These are phyloP conservation scores for Sarocladium oryzae DNA, from an alignment of 2,329 filamentous ascomycete species.

Conservation along the genomic window DNA sequence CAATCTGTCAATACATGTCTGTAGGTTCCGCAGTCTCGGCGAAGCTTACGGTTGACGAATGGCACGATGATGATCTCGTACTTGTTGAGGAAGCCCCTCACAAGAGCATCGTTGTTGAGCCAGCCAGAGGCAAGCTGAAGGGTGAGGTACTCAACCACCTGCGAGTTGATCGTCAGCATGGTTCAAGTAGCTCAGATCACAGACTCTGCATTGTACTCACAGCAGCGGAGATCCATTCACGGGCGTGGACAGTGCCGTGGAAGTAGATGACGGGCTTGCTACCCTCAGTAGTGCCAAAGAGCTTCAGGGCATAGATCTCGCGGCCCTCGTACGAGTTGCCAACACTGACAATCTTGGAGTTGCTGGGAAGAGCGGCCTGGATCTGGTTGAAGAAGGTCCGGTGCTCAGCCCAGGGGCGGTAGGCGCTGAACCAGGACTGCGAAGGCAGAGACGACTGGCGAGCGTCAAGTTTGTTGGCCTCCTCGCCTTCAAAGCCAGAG, in stretches of 20 bases:
- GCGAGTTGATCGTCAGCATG: not conserved
- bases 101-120: slow-evolving; percentile 24
- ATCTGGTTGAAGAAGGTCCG: slow-evolving; percentile 40
- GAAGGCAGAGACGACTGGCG: slow-evolving; percentile 19
- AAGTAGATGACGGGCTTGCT: slow-evolving; percentile 46
- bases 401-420: slow-evolving; percentile 47
- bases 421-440: slow-evolving; percentile 36
- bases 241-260: slow-evolving; percentile 52
- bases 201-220: slow-evolving; percentile 40
- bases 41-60: slow-evolving; percentile 46
- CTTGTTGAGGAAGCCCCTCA: slow-evolving; percentile 45
- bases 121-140: slow-evolving; percentile 39
- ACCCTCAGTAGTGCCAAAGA: slow-evolving; percentile 42
- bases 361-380: slow-evolving; percentile 31
- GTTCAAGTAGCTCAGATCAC: no score
- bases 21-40: not conserved
- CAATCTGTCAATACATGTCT: not conserved
- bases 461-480: not conserved
- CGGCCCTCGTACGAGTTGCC: slow-evolving; percentile 42
- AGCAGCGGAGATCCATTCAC: slow-evolving; percentile 53
- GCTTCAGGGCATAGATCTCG: slow-evolving; percentile 55
- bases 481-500: slow-evolving; percentile 8
- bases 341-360: slow-evolving; percentile 41
- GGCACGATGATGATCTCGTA: slow-evolving; percentile 63
- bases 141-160: slow-evolving; percentile 45